These are phyloP conservation scores for Aristolochia contorta DNA, from an alignment of 164 flowering plant species.

Conservation along the genomic window DNA sequence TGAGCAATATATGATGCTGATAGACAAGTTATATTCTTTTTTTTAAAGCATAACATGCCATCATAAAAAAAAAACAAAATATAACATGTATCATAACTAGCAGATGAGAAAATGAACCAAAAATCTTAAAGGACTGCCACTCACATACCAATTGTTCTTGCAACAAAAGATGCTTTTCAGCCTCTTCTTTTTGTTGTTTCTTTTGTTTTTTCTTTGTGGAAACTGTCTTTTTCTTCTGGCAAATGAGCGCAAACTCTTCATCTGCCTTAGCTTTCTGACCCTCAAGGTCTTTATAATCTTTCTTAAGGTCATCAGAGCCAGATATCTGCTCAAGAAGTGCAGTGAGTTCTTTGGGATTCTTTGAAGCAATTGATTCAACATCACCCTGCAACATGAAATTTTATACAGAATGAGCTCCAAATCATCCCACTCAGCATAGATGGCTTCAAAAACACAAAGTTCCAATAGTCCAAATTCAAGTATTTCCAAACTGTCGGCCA, in stretches of 20 bases:
- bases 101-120: too few relatives aligned
- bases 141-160: conserved; percentile 75
- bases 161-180: conserved; percentile 82
- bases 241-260: conserved; percentile 67
- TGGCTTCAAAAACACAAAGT: neutral
- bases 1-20: too few relatives aligned
- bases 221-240: conserved; percentile 70
- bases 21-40: too few relatives aligned
- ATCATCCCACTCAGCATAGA: neutral
- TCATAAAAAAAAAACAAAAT: too few relatives aligned
- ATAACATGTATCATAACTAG: too few relatives aligned
- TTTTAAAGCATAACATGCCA: too few relatives aligned
- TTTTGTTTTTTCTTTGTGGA: conserved; percentile 85
- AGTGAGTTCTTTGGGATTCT: conserved; percentile 94
- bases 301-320: conserved; percentile 91
- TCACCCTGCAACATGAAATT: conserved; percentile 58
- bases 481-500: neutral
- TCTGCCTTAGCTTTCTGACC: conserved; percentile 77
- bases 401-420: neutral
- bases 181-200: conserved; percentile 96
- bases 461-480: neutral
- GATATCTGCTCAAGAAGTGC: conserved; percentile 92
- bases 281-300: conserved; percentile 77
- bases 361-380: conserved; percentile 97
- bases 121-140: neutral